These are phyloP conservation scores for Fusarium sp. DNA, from an alignment of 2,329 filamentous ascomycete species.

Conservation along the genomic window DNA sequence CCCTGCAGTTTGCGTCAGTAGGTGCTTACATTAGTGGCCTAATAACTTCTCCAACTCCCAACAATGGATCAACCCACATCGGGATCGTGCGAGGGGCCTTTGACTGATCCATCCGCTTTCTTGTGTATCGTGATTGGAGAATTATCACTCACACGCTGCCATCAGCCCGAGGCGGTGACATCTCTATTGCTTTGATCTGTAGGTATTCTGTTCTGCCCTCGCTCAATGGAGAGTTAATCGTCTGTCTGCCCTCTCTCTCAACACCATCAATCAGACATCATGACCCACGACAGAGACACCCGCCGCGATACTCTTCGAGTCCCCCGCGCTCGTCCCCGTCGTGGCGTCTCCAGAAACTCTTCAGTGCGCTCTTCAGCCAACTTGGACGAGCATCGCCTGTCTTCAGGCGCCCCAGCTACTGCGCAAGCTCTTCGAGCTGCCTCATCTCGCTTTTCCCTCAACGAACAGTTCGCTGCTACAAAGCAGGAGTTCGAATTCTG, in stretches of 20 bases:
- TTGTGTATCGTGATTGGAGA: slow-evolving; percentile 39
- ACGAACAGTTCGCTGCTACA: slow-evolving; percentile 59
- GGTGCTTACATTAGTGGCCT: not conserved
- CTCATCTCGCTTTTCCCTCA: slow-evolving; percentile 57
- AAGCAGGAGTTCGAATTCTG: slow-evolving; percentile 58
- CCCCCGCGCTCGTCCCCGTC: slow-evolving; percentile 37
- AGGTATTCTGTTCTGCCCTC: not conserved
- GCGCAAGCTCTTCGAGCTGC: slow-evolving; percentile 47
- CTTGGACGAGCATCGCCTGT: slow-evolving; percentile 34
- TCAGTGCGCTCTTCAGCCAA: slow-evolving; percentile 40
- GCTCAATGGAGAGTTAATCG: slow-evolving; percentile 9
- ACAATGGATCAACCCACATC: slow-evolving; percentile 33
- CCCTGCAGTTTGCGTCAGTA: slow-evolving; percentile 9
- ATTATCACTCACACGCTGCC: slow-evolving; percentile 2
- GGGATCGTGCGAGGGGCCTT: slow-evolving; percentile 25
- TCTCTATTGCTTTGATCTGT: not conserved
- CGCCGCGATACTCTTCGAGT: slow-evolving; percentile 44
- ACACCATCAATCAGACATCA: slow-evolving; percentile 23
- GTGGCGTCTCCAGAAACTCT: slow-evolving; percentile 30
- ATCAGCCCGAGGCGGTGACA: slow-evolving; percentile 28
- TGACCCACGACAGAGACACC: slow-evolving; percentile 38
- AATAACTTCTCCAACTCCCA: slow-evolving; percentile 1
- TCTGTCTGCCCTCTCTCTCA: not conserved
- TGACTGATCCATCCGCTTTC: slow-evolving; percentile 27
- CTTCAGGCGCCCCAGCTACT: slow-evolving; percentile 17